Evolutionary conservation across 345 rosid species (phyloP).

Genomic region (Eucalyptus albens): DNA sequence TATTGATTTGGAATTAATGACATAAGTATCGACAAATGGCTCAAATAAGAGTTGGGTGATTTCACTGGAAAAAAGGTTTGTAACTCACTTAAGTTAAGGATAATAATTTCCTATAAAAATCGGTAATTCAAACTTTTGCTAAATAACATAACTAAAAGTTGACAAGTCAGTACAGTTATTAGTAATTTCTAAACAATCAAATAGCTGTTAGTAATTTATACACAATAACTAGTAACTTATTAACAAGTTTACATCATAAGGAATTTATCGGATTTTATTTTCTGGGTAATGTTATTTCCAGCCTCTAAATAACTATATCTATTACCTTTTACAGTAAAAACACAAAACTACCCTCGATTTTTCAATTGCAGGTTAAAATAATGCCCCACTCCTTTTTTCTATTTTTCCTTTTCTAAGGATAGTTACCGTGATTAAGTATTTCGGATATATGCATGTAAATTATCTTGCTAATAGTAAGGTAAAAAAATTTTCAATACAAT

Average conservation of each 20-base stretch:
- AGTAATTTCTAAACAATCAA: neutral
- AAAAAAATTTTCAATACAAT: too few relatives aligned
- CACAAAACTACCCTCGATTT: fast-evolving
- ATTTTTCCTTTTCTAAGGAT: too few relatives aligned
- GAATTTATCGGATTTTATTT: neutral
- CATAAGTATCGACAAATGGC: neutral
- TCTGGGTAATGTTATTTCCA: too few relatives aligned
- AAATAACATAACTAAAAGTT: neutral
- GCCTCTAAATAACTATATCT: too few relatives aligned
- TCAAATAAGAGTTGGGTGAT: neutral
- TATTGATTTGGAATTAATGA: neutral
- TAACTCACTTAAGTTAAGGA: neutral
- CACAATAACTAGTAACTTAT: neutral
- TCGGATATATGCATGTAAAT: fast-evolving
- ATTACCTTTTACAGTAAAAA: too few relatives aligned
- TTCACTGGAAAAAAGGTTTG: fast-evolving
- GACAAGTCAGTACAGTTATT: neutral
- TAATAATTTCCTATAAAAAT: neutral
- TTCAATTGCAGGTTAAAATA: too few relatives aligned
- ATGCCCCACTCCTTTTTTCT: too few relatives aligned
- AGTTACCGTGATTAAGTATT: too few relatives aligned
- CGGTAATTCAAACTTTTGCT: neutral
- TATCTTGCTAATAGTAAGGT: too few relatives aligned
- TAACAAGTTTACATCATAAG: neutral
- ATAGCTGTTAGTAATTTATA: neutral